phyloP scores from a whole-genome alignment of 805 yeast genomes.

The Priceomyces melissophilus region DNA sequence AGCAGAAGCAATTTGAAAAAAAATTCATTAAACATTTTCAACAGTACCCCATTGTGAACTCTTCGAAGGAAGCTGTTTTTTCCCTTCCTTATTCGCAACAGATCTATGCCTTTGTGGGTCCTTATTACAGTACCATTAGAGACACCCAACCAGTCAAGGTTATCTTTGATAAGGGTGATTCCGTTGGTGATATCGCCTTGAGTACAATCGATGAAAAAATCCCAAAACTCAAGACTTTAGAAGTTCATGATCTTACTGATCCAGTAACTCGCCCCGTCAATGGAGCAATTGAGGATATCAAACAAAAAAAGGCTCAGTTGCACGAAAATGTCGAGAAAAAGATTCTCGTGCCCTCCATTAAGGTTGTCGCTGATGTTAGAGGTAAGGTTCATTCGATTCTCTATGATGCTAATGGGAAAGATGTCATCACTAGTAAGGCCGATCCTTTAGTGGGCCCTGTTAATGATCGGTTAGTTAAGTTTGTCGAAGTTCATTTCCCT shows the following conservation, averaged over 20 bases:
- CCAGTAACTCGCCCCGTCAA: slow-evolving; percentile 52
- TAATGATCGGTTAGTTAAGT: slow-evolving; percentile 49
- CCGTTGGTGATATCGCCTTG: slow-evolving; percentile 53
- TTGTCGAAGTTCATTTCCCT: slow-evolving; percentile 46
- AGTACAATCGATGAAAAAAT: slow-evolving; percentile 51
- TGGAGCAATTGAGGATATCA: slow-evolving; percentile 20
- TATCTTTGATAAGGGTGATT: slow-evolving; percentile 48
- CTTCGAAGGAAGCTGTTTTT: slow-evolving; percentile 32
- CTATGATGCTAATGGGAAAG: slow-evolving; percentile 59
- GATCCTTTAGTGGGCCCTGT: slow-evolving; percentile 64
- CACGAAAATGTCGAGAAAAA: slow-evolving; percentile 10
- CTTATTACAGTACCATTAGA: slow-evolving; percentile 19
- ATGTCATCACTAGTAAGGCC: slow-evolving; percentile 55
- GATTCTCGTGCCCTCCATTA: slow-evolving; percentile 47
- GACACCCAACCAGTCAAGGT: slow-evolving; percentile 38
- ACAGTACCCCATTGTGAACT: slow-evolving; percentile 47
- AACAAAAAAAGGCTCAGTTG: slow-evolving; percentile 5
- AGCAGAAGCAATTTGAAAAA: slow-evolving; percentile 4
- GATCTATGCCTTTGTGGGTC: slow-evolving; percentile 26
- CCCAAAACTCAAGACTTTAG: slow-evolving; percentile 58
- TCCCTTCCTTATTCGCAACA: slow-evolving; percentile 36
- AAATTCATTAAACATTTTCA: slow-evolving; percentile 32
- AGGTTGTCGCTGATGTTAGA: slow-evolving; percentile 46
- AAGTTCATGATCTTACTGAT: slow-evolving; percentile 46
- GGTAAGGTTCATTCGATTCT: slow-evolving; percentile 47